Evolutionary conservation across 495 filamentous ascomycete species (phyloP).

Genomic region (Hypoxylon fuscum): DNA sequence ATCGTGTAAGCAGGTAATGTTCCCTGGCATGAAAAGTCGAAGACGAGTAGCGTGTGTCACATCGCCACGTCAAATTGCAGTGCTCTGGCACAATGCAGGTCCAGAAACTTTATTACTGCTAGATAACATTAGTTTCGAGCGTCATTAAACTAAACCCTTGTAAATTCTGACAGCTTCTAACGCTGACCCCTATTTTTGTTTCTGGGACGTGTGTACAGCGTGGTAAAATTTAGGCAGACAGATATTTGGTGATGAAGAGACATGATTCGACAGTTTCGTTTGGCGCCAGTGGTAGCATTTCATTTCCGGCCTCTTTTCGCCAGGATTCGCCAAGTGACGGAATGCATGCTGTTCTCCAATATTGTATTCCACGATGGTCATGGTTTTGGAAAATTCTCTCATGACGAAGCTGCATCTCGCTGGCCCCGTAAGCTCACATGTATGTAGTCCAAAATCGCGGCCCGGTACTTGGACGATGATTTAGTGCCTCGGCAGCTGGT

Average conservation of each 20-base stretch:
- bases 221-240: conserved; percentile 3
- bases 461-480: conserved; percentile 13
- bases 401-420: conserved; percentile 21
- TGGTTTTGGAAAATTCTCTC: conserved; percentile 14
- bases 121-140: conserved; percentile 2
- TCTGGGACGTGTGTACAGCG: background rate
- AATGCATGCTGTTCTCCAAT: conserved; percentile 6
- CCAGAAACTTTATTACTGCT: conserved; percentile 27
- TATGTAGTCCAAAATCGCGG: conserved; percentile 13
- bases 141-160: conserved; percentile 9
- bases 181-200: conserved; percentile 21
- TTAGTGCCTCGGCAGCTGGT: conserved; percentile 29
- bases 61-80: conserved; percentile 41
- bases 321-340: conserved; percentile 11
- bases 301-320: conserved; percentile 3
- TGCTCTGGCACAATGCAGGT: conserved; percentile 44
- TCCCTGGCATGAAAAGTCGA: conserved; percentile 4
- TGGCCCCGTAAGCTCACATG: conserved; percentile 27
- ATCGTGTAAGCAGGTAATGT: conserved; percentile 4
- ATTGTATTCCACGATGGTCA: conserved; percentile 13
- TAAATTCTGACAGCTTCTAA: conserved; percentile 7
- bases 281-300: conserved; percentile 9
- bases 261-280: background rate
- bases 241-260: background rate
- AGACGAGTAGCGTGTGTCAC: conserved; percentile 29